Conservation (phyloP, 257 asterid species). For the Ilex aquifolium region DNA sequence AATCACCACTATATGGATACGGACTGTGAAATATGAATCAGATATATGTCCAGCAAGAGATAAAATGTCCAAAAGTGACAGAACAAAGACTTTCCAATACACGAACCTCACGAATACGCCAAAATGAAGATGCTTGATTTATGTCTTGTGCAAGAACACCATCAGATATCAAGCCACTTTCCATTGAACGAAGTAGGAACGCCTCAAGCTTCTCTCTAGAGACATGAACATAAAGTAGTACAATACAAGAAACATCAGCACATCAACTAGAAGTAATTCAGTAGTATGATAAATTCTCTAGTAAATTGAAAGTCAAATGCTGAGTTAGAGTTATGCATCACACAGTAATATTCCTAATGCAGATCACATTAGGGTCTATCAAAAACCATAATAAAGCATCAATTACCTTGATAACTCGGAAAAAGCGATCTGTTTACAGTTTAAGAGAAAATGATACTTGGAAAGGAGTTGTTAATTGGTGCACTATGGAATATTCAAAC, state of each 20-base stretch:
- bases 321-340: not conserved
- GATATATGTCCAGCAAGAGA: not conserved
- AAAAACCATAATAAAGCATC: not conserved
- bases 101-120: constrained; percentile 93
- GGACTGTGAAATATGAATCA: not conserved
- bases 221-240: constrained; percentile 13
- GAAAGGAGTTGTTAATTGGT: not conserved
- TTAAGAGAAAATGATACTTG: not conserved
- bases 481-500: not conserved
- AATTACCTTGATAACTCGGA: not conserved
- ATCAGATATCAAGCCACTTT: constrained; percentile 76
- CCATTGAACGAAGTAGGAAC: constrained; percentile 73
- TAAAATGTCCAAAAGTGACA: constrained; percentile 1
- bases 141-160: constrained; percentile 97
- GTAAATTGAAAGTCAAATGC: not conserved
- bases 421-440: not conserved
- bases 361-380: no score
- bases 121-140: constrained; percentile 89
- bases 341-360: no score
- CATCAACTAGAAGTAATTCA: constrained; percentile 3
- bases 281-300: not conserved
- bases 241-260: constrained; percentile 10
- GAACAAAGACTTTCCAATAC: constrained; percentile 6
- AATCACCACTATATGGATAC: not conserved
- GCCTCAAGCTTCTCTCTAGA: constrained; percentile 91